A percentile compares a stretch with the other conserved stretches of the same genome.
Evolutionary conservation across 345 rosid genomes (phyloP).

Genomic region (Populus deltoides): DNA sequence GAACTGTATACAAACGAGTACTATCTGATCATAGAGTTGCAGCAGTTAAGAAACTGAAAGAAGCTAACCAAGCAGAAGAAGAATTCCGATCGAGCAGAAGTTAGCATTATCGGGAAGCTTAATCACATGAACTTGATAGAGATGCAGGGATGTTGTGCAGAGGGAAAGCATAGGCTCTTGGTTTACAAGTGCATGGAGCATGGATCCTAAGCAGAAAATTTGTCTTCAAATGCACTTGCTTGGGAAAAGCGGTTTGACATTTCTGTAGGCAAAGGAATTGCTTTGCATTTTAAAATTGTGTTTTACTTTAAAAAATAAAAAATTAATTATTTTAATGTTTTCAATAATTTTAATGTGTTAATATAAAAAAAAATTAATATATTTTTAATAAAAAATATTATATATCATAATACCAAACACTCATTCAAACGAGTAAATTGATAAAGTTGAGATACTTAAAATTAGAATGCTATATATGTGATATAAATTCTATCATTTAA

Average conservation of each 20-base stretch:
- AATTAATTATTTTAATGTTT: too few species aligned
- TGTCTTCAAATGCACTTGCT: not conserved
- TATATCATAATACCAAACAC: too few species aligned
- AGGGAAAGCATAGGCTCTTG: too few species aligned
- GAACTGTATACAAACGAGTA: not conserved
- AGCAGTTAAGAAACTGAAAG: not conserved
- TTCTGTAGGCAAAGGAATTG: conserved; percentile 1
- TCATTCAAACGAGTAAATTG: too few species aligned
- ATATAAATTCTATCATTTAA: too few species aligned
- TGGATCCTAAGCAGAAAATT: not conserved
- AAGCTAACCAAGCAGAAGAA: not conserved
- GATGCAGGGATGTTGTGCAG: too few species aligned
- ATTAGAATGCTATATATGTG: too few species aligned
- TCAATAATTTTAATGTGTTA: too few species aligned
- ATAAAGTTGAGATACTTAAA: too few species aligned
- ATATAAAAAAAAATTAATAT: too few species aligned
- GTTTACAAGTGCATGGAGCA: not conserved
- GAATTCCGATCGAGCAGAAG: not conserved
- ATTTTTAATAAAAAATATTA: too few species aligned
- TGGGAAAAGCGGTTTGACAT: not conserved
- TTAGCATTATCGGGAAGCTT: not conserved
- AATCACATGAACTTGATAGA: not conserved
- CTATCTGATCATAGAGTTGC: not conserved
- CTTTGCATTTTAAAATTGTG: not conserved
- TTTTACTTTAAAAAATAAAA: too few species aligned